phyloP scores from a whole-genome alignment of 2,329 filamentous ascomycete species.

The Lomentospora prolificans region DNA sequence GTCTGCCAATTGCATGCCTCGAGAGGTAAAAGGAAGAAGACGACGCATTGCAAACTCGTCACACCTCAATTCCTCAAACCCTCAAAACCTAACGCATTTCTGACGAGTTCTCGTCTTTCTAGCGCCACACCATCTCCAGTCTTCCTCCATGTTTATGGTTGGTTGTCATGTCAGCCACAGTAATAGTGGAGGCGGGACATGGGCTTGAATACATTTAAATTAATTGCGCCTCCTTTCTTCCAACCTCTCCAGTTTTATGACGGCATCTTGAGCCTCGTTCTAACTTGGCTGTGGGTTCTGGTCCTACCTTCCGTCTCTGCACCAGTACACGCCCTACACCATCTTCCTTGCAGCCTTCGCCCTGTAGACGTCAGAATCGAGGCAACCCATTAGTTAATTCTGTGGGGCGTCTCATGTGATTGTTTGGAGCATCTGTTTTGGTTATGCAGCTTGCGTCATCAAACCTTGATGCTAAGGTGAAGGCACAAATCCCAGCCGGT shows the following conservation, averaged over 20 bases:
- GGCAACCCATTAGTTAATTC: too few relatives aligned
- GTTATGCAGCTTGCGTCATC: neutral
- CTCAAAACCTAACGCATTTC: neutral
- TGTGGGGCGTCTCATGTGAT: too few relatives aligned
- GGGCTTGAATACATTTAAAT: too few relatives aligned
- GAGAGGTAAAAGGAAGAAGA: neutral
- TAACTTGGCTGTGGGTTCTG: too few relatives aligned
- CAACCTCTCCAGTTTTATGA: neutral
- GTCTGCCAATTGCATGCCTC: neutral
- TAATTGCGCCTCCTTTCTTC: too few relatives aligned
- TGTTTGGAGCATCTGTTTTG: neutral
- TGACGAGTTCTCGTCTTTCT: too few relatives aligned
- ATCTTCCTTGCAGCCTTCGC: neutral
- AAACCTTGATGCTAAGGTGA: too few relatives aligned
- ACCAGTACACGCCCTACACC: neutral
- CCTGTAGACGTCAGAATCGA: neutral
- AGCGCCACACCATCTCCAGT: too few relatives aligned
- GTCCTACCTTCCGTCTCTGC: too few relatives aligned
- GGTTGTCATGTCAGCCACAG: too few relatives aligned
- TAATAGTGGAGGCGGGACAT: too few relatives aligned
- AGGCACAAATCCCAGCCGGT: neutral
- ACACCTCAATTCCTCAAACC: neutral
- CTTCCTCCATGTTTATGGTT: too few relatives aligned
- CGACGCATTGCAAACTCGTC: neutral
- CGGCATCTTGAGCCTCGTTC: neutral